A percentile compares a stretch with the other conserved stretches of the same genome.
Evolutionary conservation across 1,139 yeast genomes (phyloP).

Genomic region (Wickerhamiella pararugosa): DNA sequence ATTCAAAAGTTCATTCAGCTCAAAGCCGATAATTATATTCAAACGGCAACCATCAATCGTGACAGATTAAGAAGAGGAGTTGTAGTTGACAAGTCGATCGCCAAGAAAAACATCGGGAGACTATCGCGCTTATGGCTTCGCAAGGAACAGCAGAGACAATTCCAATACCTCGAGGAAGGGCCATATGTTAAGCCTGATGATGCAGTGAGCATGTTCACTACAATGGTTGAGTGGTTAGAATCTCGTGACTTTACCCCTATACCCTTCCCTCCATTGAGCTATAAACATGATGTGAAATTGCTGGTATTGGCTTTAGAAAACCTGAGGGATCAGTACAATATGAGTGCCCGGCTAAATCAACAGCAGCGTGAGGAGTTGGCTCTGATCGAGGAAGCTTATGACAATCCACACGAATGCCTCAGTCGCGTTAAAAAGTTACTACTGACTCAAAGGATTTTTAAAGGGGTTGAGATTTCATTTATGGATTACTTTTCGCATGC

Average conservation of each 20-base stretch:
- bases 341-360: slow-evolving; percentile 75
- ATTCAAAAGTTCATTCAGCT: slow-evolving; percentile 84
- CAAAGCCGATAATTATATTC: slow-evolving; percentile 94
- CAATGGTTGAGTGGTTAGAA: slow-evolving; percentile 91
- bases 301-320: slow-evolving; percentile 80
- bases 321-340: slow-evolving; percentile 65
- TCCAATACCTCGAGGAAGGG: slow-evolving; percentile 66
- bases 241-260: slow-evolving; percentile 71
- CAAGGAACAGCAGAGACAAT: slow-evolving; percentile 82
- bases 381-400: slow-evolving; percentile 89
- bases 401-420: slow-evolving; percentile 86
- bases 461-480: slow-evolving; percentile 79
- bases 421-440: slow-evolving; percentile 70
- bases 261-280: slow-evolving; percentile 85
- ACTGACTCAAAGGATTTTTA: slow-evolving; percentile 81
- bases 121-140: slow-evolving; percentile 85
- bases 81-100: slow-evolving; percentile 86
- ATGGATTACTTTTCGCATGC: slow-evolving; percentile 80
- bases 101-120: slow-evolving; percentile 83
- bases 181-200: slow-evolving; percentile 78
- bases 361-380: slow-evolving; percentile 87
- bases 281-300: slow-evolving; percentile 85
- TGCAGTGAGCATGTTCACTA: slow-evolving; percentile 73
- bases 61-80: slow-evolving; percentile 80
- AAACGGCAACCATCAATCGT: slow-evolving; percentile 84